Evolutionary conservation across 805 yeast species (phyloP).

Genomic region (Kodamaea jinghongensis): DNA sequence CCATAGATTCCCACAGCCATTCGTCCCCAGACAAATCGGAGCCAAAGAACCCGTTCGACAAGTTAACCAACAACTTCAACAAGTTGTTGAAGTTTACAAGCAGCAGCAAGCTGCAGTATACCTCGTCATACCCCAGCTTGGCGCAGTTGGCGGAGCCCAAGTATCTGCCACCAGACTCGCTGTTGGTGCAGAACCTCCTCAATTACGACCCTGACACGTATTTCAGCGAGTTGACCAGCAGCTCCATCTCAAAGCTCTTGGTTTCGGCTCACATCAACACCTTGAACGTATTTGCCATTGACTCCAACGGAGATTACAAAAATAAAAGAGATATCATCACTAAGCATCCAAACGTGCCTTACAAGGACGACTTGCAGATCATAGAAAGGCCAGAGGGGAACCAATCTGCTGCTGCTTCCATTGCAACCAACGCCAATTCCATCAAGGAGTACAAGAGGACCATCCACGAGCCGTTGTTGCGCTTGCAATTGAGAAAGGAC

Average conservation of each 20-base stretch:
- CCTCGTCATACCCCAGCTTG: conserved; percentile 6
- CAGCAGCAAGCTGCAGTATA: conserved; percentile 1
- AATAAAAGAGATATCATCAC: conserved; percentile 17
- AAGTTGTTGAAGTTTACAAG: conserved; percentile 18
- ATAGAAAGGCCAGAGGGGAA: conserved; percentile 17
- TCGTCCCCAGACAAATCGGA: conserved; percentile 20
- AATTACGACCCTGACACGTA: conserved; percentile 6
- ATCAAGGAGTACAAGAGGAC: conserved; percentile 25
- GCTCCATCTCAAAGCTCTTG: conserved; percentile 33
- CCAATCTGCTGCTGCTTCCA: conserved; percentile 5
- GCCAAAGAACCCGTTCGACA: conserved; percentile 15
- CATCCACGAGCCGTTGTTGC: conserved; percentile 45
- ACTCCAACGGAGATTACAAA: conserved; percentile 21
- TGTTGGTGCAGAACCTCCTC: conserved; percentile 4
- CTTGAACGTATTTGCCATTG: conserved; percentile 44
- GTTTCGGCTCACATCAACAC: conserved; percentile 50
- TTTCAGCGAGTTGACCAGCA: conserved; percentile 25
- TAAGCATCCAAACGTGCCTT: conserved; percentile 4
- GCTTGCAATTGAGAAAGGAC: conserved; percentile 35
- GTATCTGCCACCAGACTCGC: conserved; percentile 17
- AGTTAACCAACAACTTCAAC: conserved; percentile 33
- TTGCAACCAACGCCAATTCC: conserved; percentile 2
- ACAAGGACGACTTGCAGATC: conserved; percentile 15
- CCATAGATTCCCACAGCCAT: not conserved
- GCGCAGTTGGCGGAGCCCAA: conserved; percentile 10